These are phyloP conservation scores for Trichomonascaceae sp. DNA, from an alignment of 1,139 yeast species.

Conservation along the genomic window DNA sequence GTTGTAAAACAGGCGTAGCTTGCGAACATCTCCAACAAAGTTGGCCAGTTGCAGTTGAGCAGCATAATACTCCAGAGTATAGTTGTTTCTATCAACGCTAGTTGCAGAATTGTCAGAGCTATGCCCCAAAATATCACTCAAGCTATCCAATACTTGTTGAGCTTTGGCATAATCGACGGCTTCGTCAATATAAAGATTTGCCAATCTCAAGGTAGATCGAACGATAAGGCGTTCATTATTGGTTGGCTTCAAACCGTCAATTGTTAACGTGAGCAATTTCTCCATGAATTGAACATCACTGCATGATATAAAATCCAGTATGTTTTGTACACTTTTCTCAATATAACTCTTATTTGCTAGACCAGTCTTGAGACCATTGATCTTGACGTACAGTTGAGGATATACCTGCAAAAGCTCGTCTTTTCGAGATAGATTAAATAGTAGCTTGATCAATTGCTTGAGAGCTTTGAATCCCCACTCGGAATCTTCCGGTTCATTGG, in stretches of 20 bases:
- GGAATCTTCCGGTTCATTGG: slow-evolving; percentile 23
- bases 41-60: slow-evolving; percentile 53
- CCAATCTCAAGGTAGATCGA: slow-evolving; percentile 48
- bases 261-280: slow-evolving; percentile 26
- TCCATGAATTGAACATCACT: slow-evolving; percentile 26
- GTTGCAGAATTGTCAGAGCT: neutral
- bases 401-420: slow-evolving; percentile 35
- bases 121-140: slow-evolving; percentile 37
- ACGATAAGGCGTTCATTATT: slow-evolving; percentile 51
- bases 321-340: slow-evolving; percentile 56
- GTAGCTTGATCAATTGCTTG: slow-evolving; percentile 61
- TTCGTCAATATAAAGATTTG: slow-evolving; percentile 43
- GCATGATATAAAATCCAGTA: slow-evolving; percentile 43
- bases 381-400: slow-evolving; percentile 29
- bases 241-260: slow-evolving; percentile 24
- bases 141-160: slow-evolving; percentile 34
- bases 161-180: slow-evolving; percentile 37
- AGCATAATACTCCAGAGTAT: slow-evolving; percentile 57
- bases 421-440: slow-evolving; percentile 34
- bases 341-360: slow-evolving; percentile 37
- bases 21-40: slow-evolving; percentile 34
- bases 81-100: slow-evolving; percentile 16
- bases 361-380: slow-evolving; percentile 19
- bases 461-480: slow-evolving; percentile 48
- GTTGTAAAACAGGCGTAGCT: slow-evolving; percentile 44